Evolutionary conservation across 345 rosid genomes (phyloP).

Genomic region (Aquilaria yunnanensis): DNA sequence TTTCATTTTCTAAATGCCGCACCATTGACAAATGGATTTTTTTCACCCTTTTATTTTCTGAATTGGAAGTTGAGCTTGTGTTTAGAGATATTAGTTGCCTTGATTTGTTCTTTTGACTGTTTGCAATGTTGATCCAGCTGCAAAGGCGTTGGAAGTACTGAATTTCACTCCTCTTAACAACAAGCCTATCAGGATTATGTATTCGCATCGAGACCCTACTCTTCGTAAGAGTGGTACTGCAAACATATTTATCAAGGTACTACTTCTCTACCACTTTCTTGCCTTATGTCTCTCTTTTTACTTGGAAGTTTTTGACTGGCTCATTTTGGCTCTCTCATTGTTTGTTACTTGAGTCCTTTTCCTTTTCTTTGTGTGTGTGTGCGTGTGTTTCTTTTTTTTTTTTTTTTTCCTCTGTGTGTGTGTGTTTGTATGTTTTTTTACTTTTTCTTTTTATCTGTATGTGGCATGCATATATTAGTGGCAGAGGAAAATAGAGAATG

Average conservation of each 20-base stretch:
- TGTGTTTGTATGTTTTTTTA: neutral
- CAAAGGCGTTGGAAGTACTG: constrained; percentile 70
- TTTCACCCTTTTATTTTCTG: too few species aligned
- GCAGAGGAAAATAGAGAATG: neutral
- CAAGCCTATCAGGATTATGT: constrained; percentile 73
- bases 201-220: constrained; percentile 91
- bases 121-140: constrained; percentile 42
- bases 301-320: neutral
- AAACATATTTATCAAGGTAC: constrained; percentile 91
- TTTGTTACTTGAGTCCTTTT: neutral
- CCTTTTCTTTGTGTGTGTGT: neutral
- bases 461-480: neutral
- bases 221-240: constrained; percentile 84
- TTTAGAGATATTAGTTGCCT: too few species aligned
- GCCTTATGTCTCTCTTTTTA: neutral
- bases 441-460: neutral
- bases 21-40: too few species aligned
- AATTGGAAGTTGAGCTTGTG: too few species aligned
- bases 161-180: constrained; percentile 71
- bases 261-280: neutral
- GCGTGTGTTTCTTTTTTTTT: neutral
- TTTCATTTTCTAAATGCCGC: too few species aligned
- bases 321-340: too few species aligned
- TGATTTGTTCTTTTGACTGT: neutral
- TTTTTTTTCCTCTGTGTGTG: neutral